These are phyloP conservation scores for Ceratobasidium theobromae DNA, from an alignment of 1,284 basidiomycete species.

Conservation along the genomic window DNA sequence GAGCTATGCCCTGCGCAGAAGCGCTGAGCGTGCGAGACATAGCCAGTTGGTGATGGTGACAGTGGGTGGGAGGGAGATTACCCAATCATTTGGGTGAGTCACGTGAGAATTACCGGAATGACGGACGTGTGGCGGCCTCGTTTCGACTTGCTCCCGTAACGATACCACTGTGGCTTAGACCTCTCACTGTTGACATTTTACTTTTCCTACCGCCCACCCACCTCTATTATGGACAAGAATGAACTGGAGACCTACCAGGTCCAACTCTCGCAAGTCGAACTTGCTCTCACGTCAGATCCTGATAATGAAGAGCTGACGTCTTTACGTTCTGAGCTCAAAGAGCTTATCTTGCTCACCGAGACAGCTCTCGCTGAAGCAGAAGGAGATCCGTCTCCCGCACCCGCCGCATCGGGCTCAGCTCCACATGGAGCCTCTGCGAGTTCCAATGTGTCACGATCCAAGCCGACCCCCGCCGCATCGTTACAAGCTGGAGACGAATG, in stretches of 20 bases:
- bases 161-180: background rate
- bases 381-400: constrained; percentile 43
- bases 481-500: constrained; percentile 84
- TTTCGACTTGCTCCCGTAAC: background rate
- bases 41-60: constrained; percentile 7
- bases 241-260: constrained; percentile 89
- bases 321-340: constrained; percentile 81
- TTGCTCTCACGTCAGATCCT: constrained; percentile 81
- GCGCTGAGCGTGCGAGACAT: constrained; percentile 26
- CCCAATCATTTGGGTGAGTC: background rate
- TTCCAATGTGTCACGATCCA: constrained; percentile 38
- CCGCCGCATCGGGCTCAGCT: constrained; percentile 56
- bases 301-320: constrained; percentile 69
- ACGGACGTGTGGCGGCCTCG: background rate
- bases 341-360: constrained; percentile 87
- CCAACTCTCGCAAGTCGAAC: constrained; percentile 84
- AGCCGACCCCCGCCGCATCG: constrained; percentile 22
- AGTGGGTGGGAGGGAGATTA: background rate
- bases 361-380: constrained; percentile 68
- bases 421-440: constrained; percentile 53
- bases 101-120: background rate
- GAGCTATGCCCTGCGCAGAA: constrained; percentile 10
- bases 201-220: background rate
- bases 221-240: constrained; percentile 38
- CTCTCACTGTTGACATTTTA: background rate